phyloP scores from a whole-genome alignment of 192 early-diverging fungal genomes.

The Lunasporangiospora selenospora region DNA sequence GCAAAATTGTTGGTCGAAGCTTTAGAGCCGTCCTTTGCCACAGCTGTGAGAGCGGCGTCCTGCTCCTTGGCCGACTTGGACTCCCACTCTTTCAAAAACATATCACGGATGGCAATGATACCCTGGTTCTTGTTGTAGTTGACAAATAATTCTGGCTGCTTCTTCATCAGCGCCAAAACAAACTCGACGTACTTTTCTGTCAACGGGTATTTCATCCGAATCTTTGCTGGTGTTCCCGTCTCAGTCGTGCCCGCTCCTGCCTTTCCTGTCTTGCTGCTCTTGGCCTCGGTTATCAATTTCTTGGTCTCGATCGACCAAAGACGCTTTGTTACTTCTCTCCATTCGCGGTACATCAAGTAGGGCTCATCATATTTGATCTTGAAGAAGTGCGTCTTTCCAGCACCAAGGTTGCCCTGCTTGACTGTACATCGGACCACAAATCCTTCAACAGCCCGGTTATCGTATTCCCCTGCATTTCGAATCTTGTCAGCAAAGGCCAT shows the following conservation, averaged over 20 bases:
- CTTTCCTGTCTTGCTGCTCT: conserved; percentile 6
- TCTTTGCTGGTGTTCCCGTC: background rate
- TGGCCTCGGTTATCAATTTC: conserved; percentile 14
- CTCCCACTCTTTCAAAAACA: conserved; percentile 73
- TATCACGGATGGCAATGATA: conserved; percentile 80
- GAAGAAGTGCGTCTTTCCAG: conserved; percentile 64
- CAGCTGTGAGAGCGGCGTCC: background rate
- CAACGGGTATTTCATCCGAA: conserved; percentile 58
- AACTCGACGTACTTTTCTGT: conserved; percentile 79
- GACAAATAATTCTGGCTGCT: conserved; percentile 70
- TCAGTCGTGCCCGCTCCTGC: background rate
- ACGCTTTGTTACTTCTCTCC: conserved; percentile 89
- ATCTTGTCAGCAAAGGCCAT: conserved; percentile 73
- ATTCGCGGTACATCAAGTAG: conserved; percentile 95
- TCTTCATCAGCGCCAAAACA: conserved; percentile 65
- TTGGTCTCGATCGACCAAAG: conserved; percentile 49
- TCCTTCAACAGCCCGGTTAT: conserved; percentile 84
- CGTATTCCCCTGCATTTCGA: conserved; percentile 65
- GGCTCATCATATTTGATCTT: conserved; percentile 97
- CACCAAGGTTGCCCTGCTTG: conserved; percentile 4
- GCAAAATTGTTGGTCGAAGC: background rate
- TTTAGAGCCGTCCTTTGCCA: background rate
- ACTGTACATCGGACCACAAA: conserved; percentile 85
- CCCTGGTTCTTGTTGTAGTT: conserved; percentile 75
- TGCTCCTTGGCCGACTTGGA: conserved; percentile 22